Conservation (phyloP, 1,284 basidiomycete genomes). For the Neonothopanus nambi region DNA sequence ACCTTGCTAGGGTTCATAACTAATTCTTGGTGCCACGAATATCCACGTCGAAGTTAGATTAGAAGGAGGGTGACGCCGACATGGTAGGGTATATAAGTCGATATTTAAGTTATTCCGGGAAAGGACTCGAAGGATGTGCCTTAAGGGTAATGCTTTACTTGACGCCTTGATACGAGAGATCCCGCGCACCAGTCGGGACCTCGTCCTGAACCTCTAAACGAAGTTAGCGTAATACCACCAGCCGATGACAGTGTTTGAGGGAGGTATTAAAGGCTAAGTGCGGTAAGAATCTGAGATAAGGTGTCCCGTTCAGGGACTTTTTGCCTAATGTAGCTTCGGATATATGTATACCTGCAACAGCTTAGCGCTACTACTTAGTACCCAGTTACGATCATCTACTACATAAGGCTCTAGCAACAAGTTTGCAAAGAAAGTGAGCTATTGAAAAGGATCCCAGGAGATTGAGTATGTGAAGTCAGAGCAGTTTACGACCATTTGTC, state of each 20-base stretch:
- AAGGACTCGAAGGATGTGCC: conserved; percentile 9
- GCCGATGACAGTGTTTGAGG: conserved; percentile 16
- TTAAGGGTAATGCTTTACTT: conserved; percentile 1
- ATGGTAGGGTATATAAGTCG: conserved; percentile 1
- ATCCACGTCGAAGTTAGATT: neutral
- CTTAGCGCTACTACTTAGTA: neutral
- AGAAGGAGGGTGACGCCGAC: conserved; percentile 6
- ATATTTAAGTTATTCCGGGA: conserved; percentile 17
- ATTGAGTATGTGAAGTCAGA: neutral
- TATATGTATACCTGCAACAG: conserved; percentile 3
- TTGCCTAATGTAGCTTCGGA: conserved; percentile 1
- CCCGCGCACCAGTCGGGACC: conserved; percentile 13
- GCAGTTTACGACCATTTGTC: no score
- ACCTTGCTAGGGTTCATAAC: conserved; percentile 21
- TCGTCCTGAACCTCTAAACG: conserved; percentile 11
- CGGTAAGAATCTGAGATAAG: neutral
- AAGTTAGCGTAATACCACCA: conserved; percentile 14
- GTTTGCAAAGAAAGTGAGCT: neutral
- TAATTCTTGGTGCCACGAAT: neutral
- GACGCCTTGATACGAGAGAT: conserved; percentile 10
- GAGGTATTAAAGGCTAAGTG: conserved; percentile 14
- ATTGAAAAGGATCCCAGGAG: neutral
- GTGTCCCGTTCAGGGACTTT: neutral
- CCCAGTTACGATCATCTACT: neutral
- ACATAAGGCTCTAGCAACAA: conserved; percentile 8